Evolutionary conservation across 2,329 filamentous ascomycete species (phyloP).

Genomic region (Ilyonectria sp.): DNA sequence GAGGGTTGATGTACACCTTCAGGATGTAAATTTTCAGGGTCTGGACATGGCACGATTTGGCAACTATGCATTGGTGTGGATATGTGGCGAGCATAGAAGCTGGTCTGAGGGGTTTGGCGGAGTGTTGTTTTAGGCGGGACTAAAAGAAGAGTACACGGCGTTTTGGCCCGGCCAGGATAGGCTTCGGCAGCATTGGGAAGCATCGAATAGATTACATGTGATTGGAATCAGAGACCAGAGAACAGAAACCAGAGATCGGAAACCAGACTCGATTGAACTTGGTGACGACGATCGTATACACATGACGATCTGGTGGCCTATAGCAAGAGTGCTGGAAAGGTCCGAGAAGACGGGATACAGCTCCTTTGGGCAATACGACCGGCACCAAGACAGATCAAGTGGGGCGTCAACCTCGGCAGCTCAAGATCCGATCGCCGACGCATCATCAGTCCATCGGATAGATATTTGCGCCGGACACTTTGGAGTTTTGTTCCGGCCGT

Average conservation of each 20-base stretch:
- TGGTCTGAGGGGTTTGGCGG: constrained; percentile 15
- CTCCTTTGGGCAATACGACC: constrained; percentile 1
- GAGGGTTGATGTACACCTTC: constrained; percentile 8
- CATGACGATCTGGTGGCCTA: background rate
- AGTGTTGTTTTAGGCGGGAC: constrained; percentile 15
- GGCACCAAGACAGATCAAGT: constrained; percentile 6
- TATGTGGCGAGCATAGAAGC: constrained; percentile 26
- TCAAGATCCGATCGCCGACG: constrained; percentile 34
- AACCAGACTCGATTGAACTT: background rate
- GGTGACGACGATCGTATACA: too few species aligned
- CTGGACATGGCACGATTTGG: constrained; percentile 19
- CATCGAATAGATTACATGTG: constrained; percentile 39
- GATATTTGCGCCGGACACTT: constrained; percentile 34
- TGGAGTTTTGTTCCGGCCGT: constrained; percentile 14
- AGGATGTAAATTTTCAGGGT: background rate
- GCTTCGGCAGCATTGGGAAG: constrained; percentile 36
- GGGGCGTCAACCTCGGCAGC: constrained; percentile 29
- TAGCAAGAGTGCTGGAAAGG: background rate
- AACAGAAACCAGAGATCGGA: constrained; percentile 1
- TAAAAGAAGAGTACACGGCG: constrained; percentile 43
- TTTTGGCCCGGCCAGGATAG: constrained; percentile 36
- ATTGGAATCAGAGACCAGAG: constrained; percentile 25
- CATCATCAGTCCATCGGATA: constrained; percentile 32
- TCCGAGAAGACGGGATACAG: background rate
- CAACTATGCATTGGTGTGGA: constrained; percentile 16